Evolutionary conservation across 2,329 filamentous ascomycete genomes (phyloP).

Genomic region (Aspergillus pseudoterreus): DNA sequence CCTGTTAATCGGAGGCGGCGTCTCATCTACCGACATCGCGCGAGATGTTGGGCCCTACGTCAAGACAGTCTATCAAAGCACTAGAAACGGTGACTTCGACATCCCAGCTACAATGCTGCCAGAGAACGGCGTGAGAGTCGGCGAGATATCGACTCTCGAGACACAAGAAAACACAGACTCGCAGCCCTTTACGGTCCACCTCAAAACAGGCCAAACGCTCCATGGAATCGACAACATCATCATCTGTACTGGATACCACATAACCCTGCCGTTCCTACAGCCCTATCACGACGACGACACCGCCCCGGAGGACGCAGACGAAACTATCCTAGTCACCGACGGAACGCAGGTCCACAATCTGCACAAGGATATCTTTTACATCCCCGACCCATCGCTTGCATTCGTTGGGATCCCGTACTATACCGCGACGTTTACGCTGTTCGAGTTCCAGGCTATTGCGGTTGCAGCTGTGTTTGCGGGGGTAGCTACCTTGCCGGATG

Average conservation of each 20-base stretch:
- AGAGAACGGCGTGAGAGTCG: conserved; percentile 49
- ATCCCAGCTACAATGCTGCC: conserved; percentile 54
- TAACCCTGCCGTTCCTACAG: conserved; percentile 61
- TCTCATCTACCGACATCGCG: conserved; percentile 54
- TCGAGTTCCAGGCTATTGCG: conserved; percentile 65
- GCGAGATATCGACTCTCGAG: conserved; percentile 50
- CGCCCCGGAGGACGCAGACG: conserved; percentile 46
- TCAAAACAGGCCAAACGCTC: conserved; percentile 53
- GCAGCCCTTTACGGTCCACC: conserved; percentile 49
- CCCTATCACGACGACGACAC: conserved; percentile 48
- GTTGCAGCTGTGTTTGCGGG: conserved; percentile 57
- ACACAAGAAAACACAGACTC: conserved; percentile 23
- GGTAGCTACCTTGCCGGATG: conserved; percentile 45
- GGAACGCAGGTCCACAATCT: conserved; percentile 64
- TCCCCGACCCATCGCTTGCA: conserved; percentile 59
- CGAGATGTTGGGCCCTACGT: conserved; percentile 48
- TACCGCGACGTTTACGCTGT: conserved; percentile 64
- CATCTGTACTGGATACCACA: conserved; percentile 66
- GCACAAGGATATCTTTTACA: conserved; percentile 69
- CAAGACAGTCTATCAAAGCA: conserved; percentile 51
- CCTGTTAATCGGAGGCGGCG: conserved; percentile 54
- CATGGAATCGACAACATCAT: conserved; percentile 59
- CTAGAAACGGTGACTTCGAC: conserved; percentile 60
- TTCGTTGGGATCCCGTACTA: conserved; percentile 66
- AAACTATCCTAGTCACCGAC: conserved; percentile 58